Evolutionary conservation across 345 rosid species (phyloP), one percentile per base, ranked within the genome.

Genomic region (Syzygium jambos): DNA sequence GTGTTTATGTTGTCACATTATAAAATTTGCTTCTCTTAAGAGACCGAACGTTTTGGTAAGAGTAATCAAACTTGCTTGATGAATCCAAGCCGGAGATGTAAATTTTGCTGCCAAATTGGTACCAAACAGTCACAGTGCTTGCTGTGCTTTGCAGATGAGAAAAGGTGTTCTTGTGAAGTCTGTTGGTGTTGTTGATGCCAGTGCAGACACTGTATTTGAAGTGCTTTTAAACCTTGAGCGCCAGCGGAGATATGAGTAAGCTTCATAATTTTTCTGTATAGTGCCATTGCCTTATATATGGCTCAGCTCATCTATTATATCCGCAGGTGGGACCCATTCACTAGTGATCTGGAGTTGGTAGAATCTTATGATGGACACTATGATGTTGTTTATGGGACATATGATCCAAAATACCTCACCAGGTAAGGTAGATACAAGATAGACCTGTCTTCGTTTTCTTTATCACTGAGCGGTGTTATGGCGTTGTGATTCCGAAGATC

Each of bases 321-420:
- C 88, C 90, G 86, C 98, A 98, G 99, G 94, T 98, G 99, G 99
- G 99, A 98, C 92, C 90, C 92, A 87, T 92, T 98, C 92, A 95
- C 99, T 84, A 94, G 96, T 89, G 98, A 96, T 93, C 89, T 95
- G 91, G 98, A 98, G 91, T 89, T 95, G 89, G 34, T 98, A 89
- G 96, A 94, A 93, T 94, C 98, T 84, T 95, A 92, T 82, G 96
- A 96, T 92, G 99, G 99, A 88, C 96, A 95, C 91, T 98, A 93
- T 85, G 98, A 98, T 91, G 93, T 98, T 89, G 89, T 98, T 63
- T 94, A 96, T 90, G 97, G 99, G 87, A 93, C 93, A 86, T 95
- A 89, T 88, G 98, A 98, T 87, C 98, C 97, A 83, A 96, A 93
- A 85, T 93, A 93, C 93, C 96, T 96, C 63, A 90, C 96, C 73